Percentiles rank a stretch among this genome's conserved stretches.
phyloP scores from a whole-genome alignment of 2,329 filamentous ascomycete species.

The Aspergillus neoniger region DNA sequence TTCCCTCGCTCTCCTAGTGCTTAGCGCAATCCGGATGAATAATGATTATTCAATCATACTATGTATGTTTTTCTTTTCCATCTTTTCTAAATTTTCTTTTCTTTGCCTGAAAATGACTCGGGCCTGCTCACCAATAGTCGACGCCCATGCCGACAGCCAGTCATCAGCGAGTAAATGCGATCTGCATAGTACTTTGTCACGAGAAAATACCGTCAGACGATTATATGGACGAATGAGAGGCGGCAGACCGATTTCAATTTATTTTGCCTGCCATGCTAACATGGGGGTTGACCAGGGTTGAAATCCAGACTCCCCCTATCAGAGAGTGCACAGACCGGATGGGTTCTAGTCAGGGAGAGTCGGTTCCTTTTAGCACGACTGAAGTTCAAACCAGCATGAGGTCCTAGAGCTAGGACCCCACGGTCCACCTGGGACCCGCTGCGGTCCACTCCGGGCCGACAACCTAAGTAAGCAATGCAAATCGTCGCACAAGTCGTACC shows the following conservation, averaged over 20 bases:
- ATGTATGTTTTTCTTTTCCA: not conserved
- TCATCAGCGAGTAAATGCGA: slow-evolving; percentile 15
- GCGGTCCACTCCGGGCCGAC: slow-evolving; percentile 31
- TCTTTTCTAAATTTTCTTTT: not conserved
- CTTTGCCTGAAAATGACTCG: slow-evolving; percentile 1
- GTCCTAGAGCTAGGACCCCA: slow-evolving; percentile 25
- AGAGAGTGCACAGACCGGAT: slow-evolving; percentile 16
- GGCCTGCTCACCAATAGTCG: slow-evolving; percentile 6
- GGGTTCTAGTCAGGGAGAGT: slow-evolving; percentile 15
- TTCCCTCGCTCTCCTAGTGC: not conserved
- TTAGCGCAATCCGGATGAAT: not conserved
- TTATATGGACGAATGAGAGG: slow-evolving; percentile 17
- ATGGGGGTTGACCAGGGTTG: slow-evolving; percentile 12
- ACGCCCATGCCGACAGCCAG: slow-evolving; percentile 9
- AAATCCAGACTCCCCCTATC: slow-evolving; percentile 21
- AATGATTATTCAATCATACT: slow-evolving; percentile 2
- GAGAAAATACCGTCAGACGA: slow-evolving; percentile 19
- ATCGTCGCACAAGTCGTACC: slow-evolving; percentile 15
- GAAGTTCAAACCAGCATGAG: slow-evolving; percentile 17
- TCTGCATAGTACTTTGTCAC: slow-evolving; percentile 29
- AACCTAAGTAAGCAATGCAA: slow-evolving; percentile 30
- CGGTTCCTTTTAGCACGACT: slow-evolving; percentile 11
- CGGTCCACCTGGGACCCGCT: slow-evolving; percentile 25
- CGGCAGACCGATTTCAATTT: slow-evolving; percentile 23
- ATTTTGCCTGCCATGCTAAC: slow-evolving; percentile 6